Conservation (phyloP, 208 protist genomes). For the Phytomonas serpens region DNA sequence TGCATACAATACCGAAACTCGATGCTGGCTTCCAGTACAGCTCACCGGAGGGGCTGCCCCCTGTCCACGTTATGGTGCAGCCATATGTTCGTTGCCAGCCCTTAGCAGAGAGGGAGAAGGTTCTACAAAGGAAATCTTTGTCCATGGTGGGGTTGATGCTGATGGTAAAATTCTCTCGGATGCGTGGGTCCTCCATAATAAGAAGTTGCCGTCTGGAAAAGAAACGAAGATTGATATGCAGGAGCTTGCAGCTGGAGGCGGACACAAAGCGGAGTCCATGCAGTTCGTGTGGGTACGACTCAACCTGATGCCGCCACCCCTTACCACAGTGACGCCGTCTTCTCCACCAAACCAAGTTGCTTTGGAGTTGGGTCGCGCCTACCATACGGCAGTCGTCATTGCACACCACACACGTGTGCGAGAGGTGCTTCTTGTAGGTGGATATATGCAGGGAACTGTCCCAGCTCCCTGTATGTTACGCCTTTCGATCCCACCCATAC, state of each 20-base stretch:
- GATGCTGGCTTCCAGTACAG: conserved; percentile 37
- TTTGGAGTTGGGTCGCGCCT: background rate
- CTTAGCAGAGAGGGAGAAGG: background rate
- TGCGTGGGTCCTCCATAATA: conserved; percentile 56
- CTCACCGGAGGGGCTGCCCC: conserved; percentile 26
- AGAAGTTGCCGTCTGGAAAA: background rate
- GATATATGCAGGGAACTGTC: background rate
- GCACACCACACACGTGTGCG: background rate
- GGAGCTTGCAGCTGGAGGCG: background rate
- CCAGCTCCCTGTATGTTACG: background rate
- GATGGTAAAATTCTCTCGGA: conserved; percentile 38
- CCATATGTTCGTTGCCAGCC: conserved; percentile 29
- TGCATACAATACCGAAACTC: conserved; percentile 29
- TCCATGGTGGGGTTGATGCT: conserved; percentile 58
- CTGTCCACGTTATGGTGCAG: conserved; percentile 38
- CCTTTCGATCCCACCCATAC: background rate
- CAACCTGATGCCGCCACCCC: background rate
- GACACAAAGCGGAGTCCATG: background rate
- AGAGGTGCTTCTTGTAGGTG: background rate
- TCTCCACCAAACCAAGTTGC: background rate
- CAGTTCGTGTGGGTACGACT: conserved; percentile 17
- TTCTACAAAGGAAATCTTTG: conserved; percentile 7
- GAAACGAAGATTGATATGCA: background rate
- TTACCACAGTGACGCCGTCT: background rate
- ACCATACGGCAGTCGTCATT: background rate